Percentiles rank a stretch among this genome's conserved stretches.
Evolutionary conservation across 306 rosid genomes (phyloP).

Genomic region (Inga oerstediana): DNA sequence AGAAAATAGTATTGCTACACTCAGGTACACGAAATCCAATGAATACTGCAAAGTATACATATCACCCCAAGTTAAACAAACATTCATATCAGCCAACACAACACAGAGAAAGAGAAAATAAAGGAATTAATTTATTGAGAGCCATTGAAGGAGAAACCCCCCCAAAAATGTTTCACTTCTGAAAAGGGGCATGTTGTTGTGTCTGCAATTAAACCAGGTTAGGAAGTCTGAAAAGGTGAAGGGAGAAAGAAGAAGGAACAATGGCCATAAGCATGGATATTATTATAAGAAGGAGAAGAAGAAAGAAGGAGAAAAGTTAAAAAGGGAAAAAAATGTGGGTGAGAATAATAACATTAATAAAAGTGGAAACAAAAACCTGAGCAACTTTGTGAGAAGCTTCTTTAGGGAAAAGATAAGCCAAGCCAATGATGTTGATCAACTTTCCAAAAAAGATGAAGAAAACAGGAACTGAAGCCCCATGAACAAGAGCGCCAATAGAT

Average conservation of each 20-base stretch:
- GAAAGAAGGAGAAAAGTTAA: not conserved
- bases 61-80: not conserved
- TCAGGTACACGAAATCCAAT: constrained; percentile 89
- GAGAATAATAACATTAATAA: not conserved
- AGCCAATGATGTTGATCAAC: constrained; percentile 79
- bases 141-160: not conserved
- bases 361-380: constrained; percentile 50
- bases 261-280: not conserved
- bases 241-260: not conserved
- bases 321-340: not conserved
- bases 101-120: not conserved
- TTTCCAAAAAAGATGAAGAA: constrained; percentile 94
- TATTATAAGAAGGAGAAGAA: not conserved
- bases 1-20: constrained; percentile 85
- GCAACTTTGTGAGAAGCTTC: constrained; percentile 94
- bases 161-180: not conserved
- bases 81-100: not conserved
- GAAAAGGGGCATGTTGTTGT: not conserved
- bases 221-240: not conserved
- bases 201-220: not conserved
- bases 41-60: constrained; percentile 71
- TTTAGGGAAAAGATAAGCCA: constrained; percentile 91
- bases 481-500: constrained; percentile 82
- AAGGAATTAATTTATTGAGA: not conserved
- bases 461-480: constrained; percentile 92